Base-by-base conservation (phyloP, 345 rosid genomes). In the Linum trigynum region DNA sequence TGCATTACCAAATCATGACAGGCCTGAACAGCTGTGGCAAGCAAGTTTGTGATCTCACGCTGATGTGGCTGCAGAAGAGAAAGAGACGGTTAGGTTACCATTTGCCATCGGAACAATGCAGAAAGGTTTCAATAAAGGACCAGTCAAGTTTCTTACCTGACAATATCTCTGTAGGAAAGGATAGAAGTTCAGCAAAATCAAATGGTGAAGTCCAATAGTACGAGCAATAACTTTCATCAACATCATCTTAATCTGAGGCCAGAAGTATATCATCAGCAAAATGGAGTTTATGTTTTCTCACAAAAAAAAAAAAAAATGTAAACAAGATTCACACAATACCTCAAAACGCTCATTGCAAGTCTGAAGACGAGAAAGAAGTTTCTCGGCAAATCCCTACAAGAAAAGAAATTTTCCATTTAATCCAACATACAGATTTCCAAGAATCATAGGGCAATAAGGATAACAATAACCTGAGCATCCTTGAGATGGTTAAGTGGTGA, bases 1-100 rank as follows among this genome's bases (percentile, higher is more conserved):
- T 48, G 11, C 14, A 48, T 63, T 86, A 94, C 99, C 99, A 88
- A 84, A 76, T 94, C 95, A 71, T 94, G 99, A 68, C 99, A 94
- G 65, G 96, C 83, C 82, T 94, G 97, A 78, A 94, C 91, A 55
- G 91, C 95, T 62, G 97, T 92, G 14, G 96, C 97, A 74, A 94
- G 97, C 74, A 94, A 76, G 73, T 82, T 85, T 55, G 96, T 94
- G 76, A 90, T 80, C 74, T 94, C 95, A 43, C 90, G 81, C 75
- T 85, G 96, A 76, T 88, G 95, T 14, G 97, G 97, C 99, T 94
- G 91, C 82, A 83, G 39, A 67, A 5, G 14, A 0, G 1, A 35
- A 56, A 12, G 37, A 53, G 36, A 38, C 45, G 38, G 38, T 6
- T 12, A 15, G 8, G 23, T 61, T 9, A 62, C 5, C 63, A 48